Base-by-base conservation (phyloP, 805 yeast species). In the Diddensiella transvaalensis region DNA sequence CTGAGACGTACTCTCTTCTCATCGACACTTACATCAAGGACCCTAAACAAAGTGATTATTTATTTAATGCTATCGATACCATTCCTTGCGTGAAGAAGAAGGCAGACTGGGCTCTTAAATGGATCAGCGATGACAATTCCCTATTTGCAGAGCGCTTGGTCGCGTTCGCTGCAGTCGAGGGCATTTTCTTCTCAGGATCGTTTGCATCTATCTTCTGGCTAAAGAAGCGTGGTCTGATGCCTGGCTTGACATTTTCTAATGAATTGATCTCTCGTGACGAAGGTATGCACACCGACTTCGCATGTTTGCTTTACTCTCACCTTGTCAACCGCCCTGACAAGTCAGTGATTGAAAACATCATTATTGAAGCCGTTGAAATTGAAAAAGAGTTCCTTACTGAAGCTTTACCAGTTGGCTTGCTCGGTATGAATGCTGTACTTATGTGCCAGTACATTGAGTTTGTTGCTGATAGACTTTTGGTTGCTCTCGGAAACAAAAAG, bases 401-500 rank as follows among this genome's bases (percentile, higher is more conserved):
- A 64, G 96, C 99, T 48, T 79, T 91, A 64, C 99, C 99, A 52
- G 90, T 83, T 55, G 80, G 90, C 49, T 77, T 91, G 64, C 79
- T 91, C 62, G 99, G 99, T 68, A 91, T 91, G 99, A 91, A 91
- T 76, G 72, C 84, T 56, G 80, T 78, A 60, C 79, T 91, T 66
- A 91, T 91, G 99, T 85, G 93, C 72, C 98, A 93, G 76, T 91
- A 91, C 74, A 96, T 91, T 63, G 96, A 93, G 75, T 91, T 91
- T 67, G 90, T 84, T 58, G 99, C 99, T 60, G 99, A 91, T 74
- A 85, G 99, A 75, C 78, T 91, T 65, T 78, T 91, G 54, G 81
- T 90, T 48, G 81, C 98, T 3, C 78, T 91, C 58, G 99, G 99
- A 58, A 87, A 88, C 78, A 76, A 84, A 73, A 90, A 90, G 76